Evolutionary conservation across 768 basidiomycete species (phyloP), one percentile per base, ranked within the genome.

Genomic region (Suillus spraguei): DNA sequence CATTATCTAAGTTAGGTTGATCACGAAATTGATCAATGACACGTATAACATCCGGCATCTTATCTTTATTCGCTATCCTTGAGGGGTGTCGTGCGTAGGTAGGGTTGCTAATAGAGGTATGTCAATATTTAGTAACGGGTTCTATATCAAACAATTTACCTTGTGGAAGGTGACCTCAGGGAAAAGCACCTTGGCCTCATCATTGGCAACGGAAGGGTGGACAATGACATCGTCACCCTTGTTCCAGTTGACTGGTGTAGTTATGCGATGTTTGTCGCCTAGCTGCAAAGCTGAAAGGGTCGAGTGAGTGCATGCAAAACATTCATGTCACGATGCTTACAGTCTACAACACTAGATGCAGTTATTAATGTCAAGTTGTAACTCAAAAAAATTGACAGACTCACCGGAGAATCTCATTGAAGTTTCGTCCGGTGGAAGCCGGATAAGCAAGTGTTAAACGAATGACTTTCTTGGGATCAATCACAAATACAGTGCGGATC

Each of bases 401-500:
- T 63, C 28, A 83, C 82, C 89, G 83, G 63, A 90, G 64, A 69
- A 89, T 82, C 77, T 89, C 88, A 66, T 84, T 83, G 74, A 97
- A 97, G 84, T 95, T 96, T 71, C 95, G 91, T 50, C 97, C 97
- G 70, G 96, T 95, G 14, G 94, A 90, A 56, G 97, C 96, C 63
- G 97, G 97, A 82, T 99, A 99, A 33, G 94, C 80, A 67, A 99
- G 70, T 17, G 87, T 92, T 70, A 97, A 80, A 65, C 97, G 92
- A 74, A 99, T 97, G 70, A 87, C 84, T 81, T 97, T 95, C 80
- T 94, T 94, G 52, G 97, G 96, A 80, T 99, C 97, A 71, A 99
- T 94, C 67, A 99, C 81, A 78, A 97, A 99, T 65, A 99, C 97
- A 9, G 95, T 97, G 64, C 97, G 91, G 78, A 99, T 87, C 90